Conservation (phyloP, 1,139 yeast genomes). For the Suhomyces chickasaworum region DNA sequence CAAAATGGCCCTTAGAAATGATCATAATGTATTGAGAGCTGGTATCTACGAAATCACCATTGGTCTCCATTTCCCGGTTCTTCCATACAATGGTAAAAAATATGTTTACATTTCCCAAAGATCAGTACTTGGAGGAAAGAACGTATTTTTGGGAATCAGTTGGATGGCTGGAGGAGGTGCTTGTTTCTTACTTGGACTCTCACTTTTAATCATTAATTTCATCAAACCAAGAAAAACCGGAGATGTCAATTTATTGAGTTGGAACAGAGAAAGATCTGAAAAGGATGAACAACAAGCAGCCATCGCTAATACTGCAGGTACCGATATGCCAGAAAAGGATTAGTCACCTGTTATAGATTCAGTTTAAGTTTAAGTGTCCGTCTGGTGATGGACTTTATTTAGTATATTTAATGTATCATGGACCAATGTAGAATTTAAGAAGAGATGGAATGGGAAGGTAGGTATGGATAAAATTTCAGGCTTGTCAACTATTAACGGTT, state of each 20-base stretch:
- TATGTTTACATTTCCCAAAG: conserved; percentile 78
- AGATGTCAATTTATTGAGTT: conserved; percentile 68
- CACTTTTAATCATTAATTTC: conserved; percentile 60
- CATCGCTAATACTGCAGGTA: conserved; percentile 10
- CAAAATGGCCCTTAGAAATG: conserved; percentile 80
- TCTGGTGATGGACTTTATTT: conserved; percentile 3
- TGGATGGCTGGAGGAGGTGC: conserved; percentile 94
- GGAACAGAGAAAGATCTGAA: conserved; percentile 56
- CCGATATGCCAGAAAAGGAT: conserved; percentile 9
- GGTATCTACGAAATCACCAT: conserved; percentile 76
- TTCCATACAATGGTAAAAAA: conserved; percentile 80
- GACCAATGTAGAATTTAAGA: not conserved
- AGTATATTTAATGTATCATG: not conserved
- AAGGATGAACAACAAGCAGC: conserved; percentile 21
- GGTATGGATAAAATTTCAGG: no score
- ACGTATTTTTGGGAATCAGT: conserved; percentile 80
- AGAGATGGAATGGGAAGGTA: no score
- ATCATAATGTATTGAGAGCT: conserved; percentile 54
- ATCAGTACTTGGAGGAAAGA: conserved; percentile 89
- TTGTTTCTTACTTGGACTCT: conserved; percentile 63
- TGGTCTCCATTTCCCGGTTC: conserved; percentile 88
- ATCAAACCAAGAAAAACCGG: conserved; percentile 75
- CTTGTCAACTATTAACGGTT: no score
- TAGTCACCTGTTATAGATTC: conserved; percentile 1
- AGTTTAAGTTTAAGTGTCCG: not conserved